Base-by-base conservation (phyloP, 495 filamentous ascomycete species). In the Bacidia rubella region DNA sequence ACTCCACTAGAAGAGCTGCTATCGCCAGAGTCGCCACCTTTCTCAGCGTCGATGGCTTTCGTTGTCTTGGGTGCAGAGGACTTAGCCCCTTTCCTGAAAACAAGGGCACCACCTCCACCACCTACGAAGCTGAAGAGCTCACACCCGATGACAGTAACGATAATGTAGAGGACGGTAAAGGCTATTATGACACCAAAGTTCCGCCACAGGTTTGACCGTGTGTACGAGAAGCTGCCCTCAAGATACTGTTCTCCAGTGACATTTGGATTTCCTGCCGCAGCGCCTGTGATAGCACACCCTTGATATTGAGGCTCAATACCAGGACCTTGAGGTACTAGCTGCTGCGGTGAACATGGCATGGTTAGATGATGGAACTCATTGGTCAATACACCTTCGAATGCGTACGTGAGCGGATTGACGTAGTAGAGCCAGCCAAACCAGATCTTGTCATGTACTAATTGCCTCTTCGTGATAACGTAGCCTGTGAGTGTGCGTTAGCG, bases 351-450 rank as follows among this genome's bases (percentile, higher is more conserved):
- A 60, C 84, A 88, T 27, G 75, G 56, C 77, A 88, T 78, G 23
- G 47, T 57, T 11, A 71, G 70, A 22, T 60, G 65, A 57, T 77
- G 65, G 53, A 88, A 83, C 57, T 92, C 85, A 54, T 78, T 84
- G 0, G 76, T 67, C 2, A 86, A 60, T 10, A 85, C 72, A 7
- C 74, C 78, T 54, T 87, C 83, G 51, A 87, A 88, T 0, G 76
- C 75, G 55, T 88, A 94, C 0, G 77, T 66, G 5, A 90, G 60
- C 0, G 87, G 87, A 55, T 90, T 81, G 50, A 90, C 72, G 65
- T 75, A 83, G 51, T 73, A 75, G 2, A 90, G 67, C 86, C 85
- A 90, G 3, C 71, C 71, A 53, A 90, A 81, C 87, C 87, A 94
- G 39, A 86, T 80, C 38, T 76, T 71, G 0, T 79, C 74, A 53